Base-by-base conservation (phyloP, 2,329 filamentous ascomycete genomes). In the Stemphylium vesicarium region DNA sequence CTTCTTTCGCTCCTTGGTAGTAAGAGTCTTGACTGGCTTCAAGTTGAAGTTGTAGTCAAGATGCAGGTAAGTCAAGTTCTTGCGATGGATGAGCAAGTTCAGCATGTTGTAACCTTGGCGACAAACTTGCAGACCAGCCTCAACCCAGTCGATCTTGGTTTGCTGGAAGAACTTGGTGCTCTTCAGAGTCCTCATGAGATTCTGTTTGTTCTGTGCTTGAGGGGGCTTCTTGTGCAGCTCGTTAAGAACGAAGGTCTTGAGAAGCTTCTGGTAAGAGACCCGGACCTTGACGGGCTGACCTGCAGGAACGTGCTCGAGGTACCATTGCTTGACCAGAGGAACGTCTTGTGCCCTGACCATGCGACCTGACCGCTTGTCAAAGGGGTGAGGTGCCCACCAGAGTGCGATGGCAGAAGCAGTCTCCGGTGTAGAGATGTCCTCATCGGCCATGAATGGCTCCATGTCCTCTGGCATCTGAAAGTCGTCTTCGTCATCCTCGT, bases 141-240 rank as follows among this genome's bases (percentile, higher is more conserved):
- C 95, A 37, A 99, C 95, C 95, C 95, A 99, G 75, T 99, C 95
- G 61, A 99, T 98, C 8, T 92, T 96, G 3, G 95, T 99, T 77
- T 98, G 95, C 77, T 99, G 96, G 84, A 99, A 99, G 80, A 99
- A 99, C 72, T 99, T 99, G 42, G 95, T 99, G 65, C 92, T 88
- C 78, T 97, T 98, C 63, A 99, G 78, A 8, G 92, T 96, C 67
- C 87, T 87, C 74, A 98, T 85, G 53, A 99, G 79, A 69, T 96
- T 92, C 71, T 99, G 95, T 74, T 94, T 96, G 80, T 93, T 96
- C 65, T 96, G 88, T 4, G 95, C 91, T 81, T 99, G 98, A 6
- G 94, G 92, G 63, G 90, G 91, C 78, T 93, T 96, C 80, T 94
- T 96, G 78, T 99, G 96, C 41, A 99, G 82, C 78, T 98, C 94